Evolutionary conservation across 75 land plant species (phyloP), one percentile per base, ranked within the genome.

Genomic region (Larix kaempferi): DNA sequence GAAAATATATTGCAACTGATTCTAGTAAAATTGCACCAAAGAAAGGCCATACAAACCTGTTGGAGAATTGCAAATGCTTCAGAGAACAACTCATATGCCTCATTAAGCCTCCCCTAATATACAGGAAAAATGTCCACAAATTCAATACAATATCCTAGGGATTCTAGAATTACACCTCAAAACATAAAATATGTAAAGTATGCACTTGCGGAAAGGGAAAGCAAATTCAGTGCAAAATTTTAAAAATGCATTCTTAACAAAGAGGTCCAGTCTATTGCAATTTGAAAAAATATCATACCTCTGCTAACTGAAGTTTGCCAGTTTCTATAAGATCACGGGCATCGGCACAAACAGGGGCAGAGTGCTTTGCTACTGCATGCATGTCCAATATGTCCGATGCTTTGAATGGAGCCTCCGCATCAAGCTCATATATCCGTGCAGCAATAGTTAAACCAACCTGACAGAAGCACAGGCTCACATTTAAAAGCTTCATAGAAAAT

Each of bases 291-390:
- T 60, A 6, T 3, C 33, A 64, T 78, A 96, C 99, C 87, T 97
- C 95, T 41, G 99, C 95, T 61, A 97, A 74, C 39, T 83, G 86
- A 56, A 83, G 82, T 78, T 97, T 97, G 58, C 99, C 99, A 63
- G 88, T 86, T 75, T 97, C 99, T 63, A 97, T 80, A 25, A 97
- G 94, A 58, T 89, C 87, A 56, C 86, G 92, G 6, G 98, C 98
- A 84, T 97, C 98, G 21, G 90, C 83, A 83, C 98, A 92, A 58
- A 97, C 85, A 12, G 99, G 95, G 63, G 93, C 88, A 49, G 95
- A 92, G 79, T 97, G 99, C 81, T 95, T 97, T 59, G 95, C 92
- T 23, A 95, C 95, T 55, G 98, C 92, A 79, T 93, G 95, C 49
- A 97, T 88, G 81, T 97, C 82, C 66, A 95, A 82, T 64, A 97